Evolutionary conservation across 1,284 basidiomycete species (phyloP).

Genomic region (Chalciporus sp.): DNA sequence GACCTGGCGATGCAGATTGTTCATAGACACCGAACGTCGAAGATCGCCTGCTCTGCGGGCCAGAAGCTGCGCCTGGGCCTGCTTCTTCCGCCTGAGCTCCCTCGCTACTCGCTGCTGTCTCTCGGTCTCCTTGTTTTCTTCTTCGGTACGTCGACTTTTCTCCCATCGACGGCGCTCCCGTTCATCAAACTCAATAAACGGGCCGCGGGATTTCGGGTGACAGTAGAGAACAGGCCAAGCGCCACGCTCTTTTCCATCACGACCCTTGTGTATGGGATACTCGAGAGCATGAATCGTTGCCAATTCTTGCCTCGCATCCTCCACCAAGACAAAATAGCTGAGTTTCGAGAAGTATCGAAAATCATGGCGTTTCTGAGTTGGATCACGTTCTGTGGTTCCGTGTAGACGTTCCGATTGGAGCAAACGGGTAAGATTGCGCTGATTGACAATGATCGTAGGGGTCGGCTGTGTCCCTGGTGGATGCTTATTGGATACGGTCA

Average conservation of each 20-base stretch:
- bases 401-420: slow-evolving; percentile 88
- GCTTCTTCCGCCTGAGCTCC: slow-evolving; percentile 46
- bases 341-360: slow-evolving; percentile 87
- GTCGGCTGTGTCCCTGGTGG: slow-evolving; percentile 29
- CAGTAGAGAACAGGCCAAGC: slow-evolving; percentile 76
- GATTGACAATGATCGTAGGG: slow-evolving; percentile 25
- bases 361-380: slow-evolving; percentile 84
- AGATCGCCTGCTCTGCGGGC: slow-evolving; percentile 57
- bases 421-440: slow-evolving; percentile 60
- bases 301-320: slow-evolving; percentile 83
- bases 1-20: slow-evolving; percentile 64
- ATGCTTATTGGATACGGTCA: slow-evolving; percentile 25
- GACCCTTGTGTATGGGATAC: slow-evolving; percentile 55
- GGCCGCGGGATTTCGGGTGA: slow-evolving; percentile 68
- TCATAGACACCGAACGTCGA: slow-evolving; percentile 78
- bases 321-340: slow-evolving; percentile 84
- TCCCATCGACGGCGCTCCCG: slow-evolving; percentile 68
- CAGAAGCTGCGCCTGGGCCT: slow-evolving; percentile 41
- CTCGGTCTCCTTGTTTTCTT: slow-evolving; percentile 49
- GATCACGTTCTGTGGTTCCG: slow-evolving; percentile 88
- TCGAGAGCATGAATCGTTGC: slow-evolving; percentile 72
- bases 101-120: slow-evolving; percentile 45
- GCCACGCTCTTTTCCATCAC: slow-evolving; percentile 51
- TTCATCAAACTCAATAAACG: slow-evolving; percentile 74
- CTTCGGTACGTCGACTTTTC: slow-evolving; percentile 54